phyloP scores from a whole-genome alignment of 1,139 yeast genomes.

The Blastobotrys petasosporus region DNA sequence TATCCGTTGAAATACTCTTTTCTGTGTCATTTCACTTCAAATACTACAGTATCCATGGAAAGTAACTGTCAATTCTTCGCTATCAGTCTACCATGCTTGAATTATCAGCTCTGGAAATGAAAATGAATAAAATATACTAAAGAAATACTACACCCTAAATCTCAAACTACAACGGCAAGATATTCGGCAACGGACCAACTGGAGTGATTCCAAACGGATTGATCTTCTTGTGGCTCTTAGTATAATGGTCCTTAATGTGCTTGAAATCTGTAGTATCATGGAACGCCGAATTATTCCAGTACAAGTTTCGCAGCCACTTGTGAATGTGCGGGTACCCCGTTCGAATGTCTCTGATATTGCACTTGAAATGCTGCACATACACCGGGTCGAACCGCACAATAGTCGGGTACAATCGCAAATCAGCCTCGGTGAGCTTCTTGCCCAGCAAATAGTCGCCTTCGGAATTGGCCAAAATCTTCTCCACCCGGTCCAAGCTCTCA shows the following conservation, averaged over 20 bases:
- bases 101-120: too few species aligned
- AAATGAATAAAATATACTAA: too few species aligned
- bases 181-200: conserved; percentile 79
- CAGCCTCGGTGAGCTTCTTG: conserved; percentile 77
- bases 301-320: conserved; percentile 74
- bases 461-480: conserved; percentile 51
- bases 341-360: conserved; percentile 79
- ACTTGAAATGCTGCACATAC: conserved; percentile 91
- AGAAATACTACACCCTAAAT: too few species aligned
- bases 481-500: conserved; percentile 68
- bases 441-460: conserved; percentile 55
- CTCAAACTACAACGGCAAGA: conserved; percentile 32
- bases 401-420: conserved; percentile 76
- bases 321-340: conserved; percentile 72
- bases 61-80: too few species aligned
- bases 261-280: conserved; percentile 76
- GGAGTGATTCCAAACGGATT: conserved; percentile 86
- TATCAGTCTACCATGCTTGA: too few species aligned
- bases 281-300: conserved; percentile 79
- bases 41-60: too few species aligned
- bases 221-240: conserved; percentile 67
- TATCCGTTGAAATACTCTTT: too few species aligned
- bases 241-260: conserved; percentile 86
- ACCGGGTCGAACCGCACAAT: conserved; percentile 86
- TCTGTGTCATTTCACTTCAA: too few species aligned